phyloP scores from a whole-genome alignment of 257 asterid species.

The Eustoma russellianum region DNA sequence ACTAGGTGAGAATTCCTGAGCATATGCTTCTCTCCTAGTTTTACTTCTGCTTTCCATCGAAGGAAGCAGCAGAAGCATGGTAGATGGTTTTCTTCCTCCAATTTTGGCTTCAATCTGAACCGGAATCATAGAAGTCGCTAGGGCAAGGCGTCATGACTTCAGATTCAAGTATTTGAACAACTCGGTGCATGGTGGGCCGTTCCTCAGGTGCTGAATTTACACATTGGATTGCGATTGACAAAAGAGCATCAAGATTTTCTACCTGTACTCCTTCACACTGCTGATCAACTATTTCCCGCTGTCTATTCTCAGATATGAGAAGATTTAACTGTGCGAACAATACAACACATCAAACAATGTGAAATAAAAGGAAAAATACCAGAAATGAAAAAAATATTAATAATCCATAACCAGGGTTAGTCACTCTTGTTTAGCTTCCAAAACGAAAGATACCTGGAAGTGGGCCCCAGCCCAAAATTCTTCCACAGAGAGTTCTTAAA shows the following conservation, averaged over 20 bases:
- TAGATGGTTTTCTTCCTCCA: constrained; percentile 10
- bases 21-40: constrained; percentile 11
- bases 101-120: constrained; percentile 48
- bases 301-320: constrained; percentile 66
- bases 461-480: no score
- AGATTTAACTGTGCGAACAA: constrained; percentile 53
- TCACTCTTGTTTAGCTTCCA: no score
- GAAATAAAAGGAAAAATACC: background rate
- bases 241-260: constrained; percentile 68
- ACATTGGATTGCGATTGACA: constrained; percentile 73
- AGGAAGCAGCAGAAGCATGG: constrained; percentile 21
- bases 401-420: background rate
- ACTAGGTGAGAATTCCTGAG: constrained; percentile 18
- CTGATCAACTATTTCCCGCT: constrained; percentile 69
- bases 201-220: constrained; percentile 81
- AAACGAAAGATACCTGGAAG: no score
- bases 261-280: constrained; percentile 68
- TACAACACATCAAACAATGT: background rate
- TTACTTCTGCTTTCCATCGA: constrained; percentile 24
- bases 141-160: constrained; percentile 90
- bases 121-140: constrained; percentile 82
- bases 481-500: no score
- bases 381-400: constrained; percentile 5
- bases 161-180: constrained; percentile 83
- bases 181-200: constrained; percentile 91